These are phyloP conservation scores for Dunaliella primolecta DNA, from an alignment of 139 green algal species.

Conservation along the genomic window DNA sequence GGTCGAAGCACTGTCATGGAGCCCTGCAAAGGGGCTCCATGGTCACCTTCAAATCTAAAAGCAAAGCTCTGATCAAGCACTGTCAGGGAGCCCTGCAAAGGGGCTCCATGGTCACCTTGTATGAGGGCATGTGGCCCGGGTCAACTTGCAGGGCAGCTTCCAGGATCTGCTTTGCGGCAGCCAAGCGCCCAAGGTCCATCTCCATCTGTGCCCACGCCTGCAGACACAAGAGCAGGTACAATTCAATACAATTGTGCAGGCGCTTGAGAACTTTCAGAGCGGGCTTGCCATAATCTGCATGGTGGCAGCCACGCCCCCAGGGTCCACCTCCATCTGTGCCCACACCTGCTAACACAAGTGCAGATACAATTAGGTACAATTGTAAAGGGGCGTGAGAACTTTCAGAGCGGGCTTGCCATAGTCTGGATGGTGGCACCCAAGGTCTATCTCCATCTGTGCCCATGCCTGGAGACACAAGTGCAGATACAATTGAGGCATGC, in stretches of 20 bases:
- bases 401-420: constrained; percentile 46
- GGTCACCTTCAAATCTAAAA: too few species aligned
- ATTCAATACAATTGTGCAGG: background rate
- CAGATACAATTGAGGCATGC: too few species aligned
- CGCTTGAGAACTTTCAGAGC: constrained; percentile 47
- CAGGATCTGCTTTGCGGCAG: constrained; percentile 44
- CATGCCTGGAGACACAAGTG: constrained; percentile 56
- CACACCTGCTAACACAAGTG: constrained; percentile 42
- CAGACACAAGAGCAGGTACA: constrained; percentile 16
- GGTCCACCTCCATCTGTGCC: constrained; percentile 47
- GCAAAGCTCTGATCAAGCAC: too few species aligned
- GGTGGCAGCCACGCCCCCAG: constrained; percentile 33
- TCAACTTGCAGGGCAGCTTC: constrained; percentile 42
- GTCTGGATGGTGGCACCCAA: constrained; percentile 45
- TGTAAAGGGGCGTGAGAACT: too few species aligned
- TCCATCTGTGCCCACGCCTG: constrained; percentile 59
- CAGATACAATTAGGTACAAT: constrained; percentile 7
- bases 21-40: too few species aligned
- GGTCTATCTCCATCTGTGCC: constrained; percentile 47
- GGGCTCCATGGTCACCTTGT: too few species aligned
- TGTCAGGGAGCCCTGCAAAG: too few species aligned
- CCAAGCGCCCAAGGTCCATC: constrained; percentile 37
- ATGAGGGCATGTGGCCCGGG: constrained; percentile 41
- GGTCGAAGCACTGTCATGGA: too few species aligned
- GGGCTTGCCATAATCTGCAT: constrained; percentile 40